Conservation (phyloP, 306 rosid species). For the Abrus precatorius region DNA sequence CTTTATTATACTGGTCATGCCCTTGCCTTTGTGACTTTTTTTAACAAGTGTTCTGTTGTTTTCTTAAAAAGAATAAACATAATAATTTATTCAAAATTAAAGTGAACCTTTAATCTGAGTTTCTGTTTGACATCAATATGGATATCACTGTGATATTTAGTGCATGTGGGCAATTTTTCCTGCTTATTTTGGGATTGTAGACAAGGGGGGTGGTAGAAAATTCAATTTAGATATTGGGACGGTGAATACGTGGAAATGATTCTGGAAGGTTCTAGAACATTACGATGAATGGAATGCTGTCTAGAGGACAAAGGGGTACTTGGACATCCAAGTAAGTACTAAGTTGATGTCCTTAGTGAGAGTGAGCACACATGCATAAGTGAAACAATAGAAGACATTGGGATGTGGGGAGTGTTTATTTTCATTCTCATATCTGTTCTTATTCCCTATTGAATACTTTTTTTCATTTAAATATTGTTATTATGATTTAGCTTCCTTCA, state of each 20-base stretch:
- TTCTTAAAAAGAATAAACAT: neutral
- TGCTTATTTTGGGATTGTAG: neutral
- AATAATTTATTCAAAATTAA: neutral
- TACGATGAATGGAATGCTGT: conserved; percentile 55
- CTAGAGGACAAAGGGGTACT: conserved; percentile 53
- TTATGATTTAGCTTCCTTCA: too few species aligned
- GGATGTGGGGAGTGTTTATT: too few species aligned
- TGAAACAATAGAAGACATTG: conserved; percentile 33
- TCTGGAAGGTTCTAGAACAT: conserved; percentile 65
- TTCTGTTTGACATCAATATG: neutral
- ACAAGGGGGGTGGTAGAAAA: neutral
- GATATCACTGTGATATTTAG: neutral
- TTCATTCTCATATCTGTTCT: too few species aligned
- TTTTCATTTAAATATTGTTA: too few species aligned
- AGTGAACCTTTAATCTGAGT: neutral
- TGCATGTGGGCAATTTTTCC: neutral
- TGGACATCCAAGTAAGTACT: conserved; percentile 45
- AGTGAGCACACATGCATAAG: conserved; percentile 48
- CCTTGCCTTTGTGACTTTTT: too few species aligned
- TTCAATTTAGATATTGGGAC: neutral
- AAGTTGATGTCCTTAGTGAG: conserved; percentile 60
- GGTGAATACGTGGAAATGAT: conserved; percentile 65
- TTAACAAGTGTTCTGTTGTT: too few species aligned
- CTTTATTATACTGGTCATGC: too few species aligned
- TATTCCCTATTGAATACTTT: too few species aligned